Base-by-base conservation (phyloP, 371 early-diverging fungal species). In the Mortierella sp. region DNA sequence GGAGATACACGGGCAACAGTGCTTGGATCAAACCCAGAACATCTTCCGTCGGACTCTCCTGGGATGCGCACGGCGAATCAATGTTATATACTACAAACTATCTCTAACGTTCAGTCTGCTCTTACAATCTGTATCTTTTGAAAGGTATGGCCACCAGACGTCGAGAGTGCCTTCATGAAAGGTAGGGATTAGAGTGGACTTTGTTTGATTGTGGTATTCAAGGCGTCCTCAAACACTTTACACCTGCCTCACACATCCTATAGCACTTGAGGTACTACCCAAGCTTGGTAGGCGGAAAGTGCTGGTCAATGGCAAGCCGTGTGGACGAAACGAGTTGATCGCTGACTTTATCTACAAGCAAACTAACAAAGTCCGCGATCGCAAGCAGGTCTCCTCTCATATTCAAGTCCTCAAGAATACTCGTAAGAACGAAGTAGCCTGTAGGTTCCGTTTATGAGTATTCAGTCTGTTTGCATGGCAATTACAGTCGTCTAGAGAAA, bases 321-420 rank as follows among this genome's bases (percentile, higher is more conserved):
- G 86, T 50, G 89, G 89, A 19, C 85, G 92, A 16, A 92, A 92
- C 77, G 92, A 92, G 63, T 69, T 92, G 27, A 91, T 92, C 45
- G 90, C 92, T 16, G 90, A 91, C 51, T 92, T 82, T 63, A 92
- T 92, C 25, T 87, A 80, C 48, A 86, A 85, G 57, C 85, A 87
- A 49, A 91, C 92, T 1, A 71, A 80, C 47, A 87, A 87, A 44
- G 80, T 83, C 28, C 83, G 92, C 10, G 86, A 92, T 31, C 83
- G 91, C 50, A 92, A 92, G 72, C 92, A 92, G 71, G 92, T 92
- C 2, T 92, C 92, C 1, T 92, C 91, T 7, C 92, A 92, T 58
- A 89, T 92, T 45, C 92, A 92, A 71, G 92, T 92, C 17, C 80
- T 91, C 67, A 90, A 89, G 57, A 90, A 92, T 57, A 89, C 89